A percentile compares a stretch with the other conserved stretches of the same genome.
Evolutionary conservation across 1,139 yeast genomes (phyloP).

Genomic region (Blastobotrys indianensis): DNA sequence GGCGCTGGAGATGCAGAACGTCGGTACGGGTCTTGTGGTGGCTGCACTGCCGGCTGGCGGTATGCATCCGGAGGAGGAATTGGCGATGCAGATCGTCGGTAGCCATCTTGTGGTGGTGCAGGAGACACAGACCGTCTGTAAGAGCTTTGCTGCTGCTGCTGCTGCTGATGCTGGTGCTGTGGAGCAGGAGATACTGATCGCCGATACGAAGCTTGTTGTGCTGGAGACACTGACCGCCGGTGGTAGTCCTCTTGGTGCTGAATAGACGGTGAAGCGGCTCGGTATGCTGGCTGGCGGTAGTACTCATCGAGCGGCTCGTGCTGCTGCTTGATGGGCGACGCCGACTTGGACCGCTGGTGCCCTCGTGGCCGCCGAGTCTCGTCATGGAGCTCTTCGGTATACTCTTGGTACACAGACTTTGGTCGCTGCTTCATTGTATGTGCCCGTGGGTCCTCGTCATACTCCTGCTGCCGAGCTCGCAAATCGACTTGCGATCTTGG

Average conservation of each 20-base stretch:
- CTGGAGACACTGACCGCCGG: constrained; percentile 10
- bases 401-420: constrained; percentile 15
- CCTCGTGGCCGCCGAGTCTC: constrained; percentile 11
- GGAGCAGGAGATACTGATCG: constrained; percentile 23
- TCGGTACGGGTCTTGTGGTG: constrained; percentile 8
- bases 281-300: constrained; percentile 1
- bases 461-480: constrained; percentile 4
- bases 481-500: constrained; percentile 19
- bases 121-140: constrained; percentile 8
- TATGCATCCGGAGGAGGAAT: constrained; percentile 5
- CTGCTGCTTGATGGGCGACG: constrained; percentile 20
- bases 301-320: neutral
- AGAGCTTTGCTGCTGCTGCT: neutral
- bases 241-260: constrained; percentile 6
- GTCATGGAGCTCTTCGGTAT: constrained; percentile 11
- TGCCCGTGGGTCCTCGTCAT: constrained; percentile 7
- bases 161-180: neutral
- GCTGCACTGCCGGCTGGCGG: neutral
- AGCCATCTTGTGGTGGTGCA: constrained; percentile 8
- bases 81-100: constrained; percentile 13
- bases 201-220: constrained; percentile 10
- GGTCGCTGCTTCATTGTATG: constrained; percentile 13
- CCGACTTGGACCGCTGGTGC: constrained; percentile 24
- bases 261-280: constrained; percentile 8
- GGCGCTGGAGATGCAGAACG: constrained; percentile 14